Percentiles rank a stretch among this genome's conserved stretches.
Conservation (phyloP, 2,329 filamentous ascomycete genomes). For the Penicillium sp. region DNA sequence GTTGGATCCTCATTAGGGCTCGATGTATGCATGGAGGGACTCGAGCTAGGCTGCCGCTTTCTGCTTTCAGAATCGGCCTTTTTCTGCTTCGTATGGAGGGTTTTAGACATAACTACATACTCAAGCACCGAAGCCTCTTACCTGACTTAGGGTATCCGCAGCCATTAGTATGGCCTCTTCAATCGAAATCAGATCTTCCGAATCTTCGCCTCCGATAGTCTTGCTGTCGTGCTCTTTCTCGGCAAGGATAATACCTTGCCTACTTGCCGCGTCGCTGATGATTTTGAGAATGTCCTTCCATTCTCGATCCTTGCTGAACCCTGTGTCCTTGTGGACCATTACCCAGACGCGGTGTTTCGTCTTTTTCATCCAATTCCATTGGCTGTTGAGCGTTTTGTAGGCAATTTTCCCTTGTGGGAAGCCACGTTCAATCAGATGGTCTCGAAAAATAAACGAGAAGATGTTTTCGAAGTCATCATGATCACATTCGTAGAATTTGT, state of each 20-base stretch:
- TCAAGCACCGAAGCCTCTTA: neutral
- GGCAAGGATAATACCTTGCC: no score
- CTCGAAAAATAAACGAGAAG: slow-evolving; percentile 27
- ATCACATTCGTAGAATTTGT: slow-evolving; percentile 20
- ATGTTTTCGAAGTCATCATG: slow-evolving; percentile 12
- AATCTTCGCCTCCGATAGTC: neutral
- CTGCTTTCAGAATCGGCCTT: no score
- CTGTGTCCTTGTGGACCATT: slow-evolving; percentile 18
- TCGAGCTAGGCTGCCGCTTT: no score
- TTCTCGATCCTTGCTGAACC: slow-evolving; percentile 12
- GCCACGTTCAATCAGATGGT: slow-evolving; percentile 17
- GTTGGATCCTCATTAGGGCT: neutral
- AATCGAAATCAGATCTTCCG: neutral
- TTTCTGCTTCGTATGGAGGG: no score
- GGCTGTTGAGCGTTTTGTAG: slow-evolving; percentile 10
- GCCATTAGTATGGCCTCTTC: neutral
- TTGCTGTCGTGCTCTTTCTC: slow-evolving; percentile 1
- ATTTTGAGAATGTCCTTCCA: slow-evolving; percentile 13
- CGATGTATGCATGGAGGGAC: neutral
- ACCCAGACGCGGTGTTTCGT: slow-evolving; percentile 20
- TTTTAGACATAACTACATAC: no score
- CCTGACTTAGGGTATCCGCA: neutral
- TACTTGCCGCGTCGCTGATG: slow-evolving; percentile 13
- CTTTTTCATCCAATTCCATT: slow-evolving; percentile 22
- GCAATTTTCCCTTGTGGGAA: slow-evolving; percentile 13